Percentiles rank a stretch among this genome's conserved stretches.
phyloP scores from a whole-genome alignment of 2,329 filamentous ascomycete genomes.

The Monosporascus sp. region DNA sequence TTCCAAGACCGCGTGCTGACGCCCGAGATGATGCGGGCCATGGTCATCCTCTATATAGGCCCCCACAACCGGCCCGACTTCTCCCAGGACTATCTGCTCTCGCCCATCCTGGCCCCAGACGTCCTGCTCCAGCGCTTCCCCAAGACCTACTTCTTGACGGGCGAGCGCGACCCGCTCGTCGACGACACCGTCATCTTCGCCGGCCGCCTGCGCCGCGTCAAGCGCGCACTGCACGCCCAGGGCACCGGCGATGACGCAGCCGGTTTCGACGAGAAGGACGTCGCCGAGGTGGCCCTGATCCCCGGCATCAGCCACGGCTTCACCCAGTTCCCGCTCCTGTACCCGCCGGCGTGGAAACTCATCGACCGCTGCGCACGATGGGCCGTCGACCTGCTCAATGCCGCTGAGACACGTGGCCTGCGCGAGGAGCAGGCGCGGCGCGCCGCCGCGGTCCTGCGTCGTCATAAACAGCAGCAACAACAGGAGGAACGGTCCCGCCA shows the following conservation, averaged over 20 bases:
- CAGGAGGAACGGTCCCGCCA: conserved; percentile 31
- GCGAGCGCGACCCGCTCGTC: conserved; percentile 89
- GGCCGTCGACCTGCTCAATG: conserved; percentile 72
- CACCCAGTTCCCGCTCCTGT: conserved; percentile 81
- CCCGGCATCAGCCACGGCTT: conserved; percentile 93
- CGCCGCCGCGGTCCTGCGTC: too few species aligned
- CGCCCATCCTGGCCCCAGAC: conserved; percentile 84
- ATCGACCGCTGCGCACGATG: conserved; percentile 73
- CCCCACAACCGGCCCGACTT: conserved; percentile 93
- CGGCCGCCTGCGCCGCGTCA: conserved; percentile 77
- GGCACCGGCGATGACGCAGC: conserved; percentile 42
- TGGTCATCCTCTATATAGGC: conserved; percentile 97
- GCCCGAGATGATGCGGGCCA: conserved; percentile 97
- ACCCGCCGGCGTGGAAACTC: conserved; percentile 85
- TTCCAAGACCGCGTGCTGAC: conserved; percentile 93
- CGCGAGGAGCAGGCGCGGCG: neutral
- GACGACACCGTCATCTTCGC: conserved; percentile 98
- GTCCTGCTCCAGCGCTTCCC: conserved; percentile 79
- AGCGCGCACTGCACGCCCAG: conserved; percentile 46
- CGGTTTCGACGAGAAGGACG: conserved; percentile 67
- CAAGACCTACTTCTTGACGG: conserved; percentile 89
- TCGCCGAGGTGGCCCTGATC: conserved; percentile 77
- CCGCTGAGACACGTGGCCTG: conserved; percentile 37
- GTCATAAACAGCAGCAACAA: conserved; percentile 16
- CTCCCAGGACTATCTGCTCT: conserved; percentile 82